Conservation (phyloP, 2,329 filamentous ascomycete genomes). For the Beauveria medogensis region DNA sequence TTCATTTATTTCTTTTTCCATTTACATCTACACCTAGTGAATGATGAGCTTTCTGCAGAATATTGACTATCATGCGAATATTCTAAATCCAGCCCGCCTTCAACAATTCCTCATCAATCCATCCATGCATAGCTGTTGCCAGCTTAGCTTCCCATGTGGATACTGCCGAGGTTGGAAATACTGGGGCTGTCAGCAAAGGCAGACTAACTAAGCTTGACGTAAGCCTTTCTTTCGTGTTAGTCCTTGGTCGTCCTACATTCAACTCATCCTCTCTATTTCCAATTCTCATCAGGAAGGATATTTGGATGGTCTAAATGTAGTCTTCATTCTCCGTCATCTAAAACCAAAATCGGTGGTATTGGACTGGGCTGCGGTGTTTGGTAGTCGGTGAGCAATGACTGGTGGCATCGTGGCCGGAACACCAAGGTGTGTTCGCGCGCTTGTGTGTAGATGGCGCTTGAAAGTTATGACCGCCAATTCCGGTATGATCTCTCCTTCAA, state of each 20-base stretch:
- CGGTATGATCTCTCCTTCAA: too few relatives aligned
- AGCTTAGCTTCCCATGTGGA: neutral
- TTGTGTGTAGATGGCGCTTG: neutral
- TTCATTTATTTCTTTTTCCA: neutral
- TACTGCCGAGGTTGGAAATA: neutral
- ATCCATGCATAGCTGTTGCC: neutral
- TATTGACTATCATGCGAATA: too few relatives aligned
- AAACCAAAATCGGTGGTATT: neutral
- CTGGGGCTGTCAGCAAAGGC: neutral
- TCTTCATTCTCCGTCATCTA: constrained; percentile 12
- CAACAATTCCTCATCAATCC: neutral
- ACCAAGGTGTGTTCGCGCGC: neutral
- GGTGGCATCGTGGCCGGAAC: neutral
- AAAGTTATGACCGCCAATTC: too few relatives aligned
- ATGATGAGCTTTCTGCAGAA: neutral
- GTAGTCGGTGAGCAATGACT: neutral
- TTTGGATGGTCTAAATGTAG: constrained; percentile 18
- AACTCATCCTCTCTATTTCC: neutral
- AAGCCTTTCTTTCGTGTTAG: neutral
- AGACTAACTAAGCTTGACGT: too few relatives aligned
- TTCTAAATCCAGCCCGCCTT: neutral
- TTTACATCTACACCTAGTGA: neutral
- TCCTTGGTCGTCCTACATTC: too few relatives aligned
- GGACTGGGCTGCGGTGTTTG: constrained; percentile 11
- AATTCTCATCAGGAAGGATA: neutral